Evolutionary conservation across 139 green algal species (phyloP), one percentile per base, ranked within the genome.

Genomic region (Tetradesmus obliquus): DNA sequence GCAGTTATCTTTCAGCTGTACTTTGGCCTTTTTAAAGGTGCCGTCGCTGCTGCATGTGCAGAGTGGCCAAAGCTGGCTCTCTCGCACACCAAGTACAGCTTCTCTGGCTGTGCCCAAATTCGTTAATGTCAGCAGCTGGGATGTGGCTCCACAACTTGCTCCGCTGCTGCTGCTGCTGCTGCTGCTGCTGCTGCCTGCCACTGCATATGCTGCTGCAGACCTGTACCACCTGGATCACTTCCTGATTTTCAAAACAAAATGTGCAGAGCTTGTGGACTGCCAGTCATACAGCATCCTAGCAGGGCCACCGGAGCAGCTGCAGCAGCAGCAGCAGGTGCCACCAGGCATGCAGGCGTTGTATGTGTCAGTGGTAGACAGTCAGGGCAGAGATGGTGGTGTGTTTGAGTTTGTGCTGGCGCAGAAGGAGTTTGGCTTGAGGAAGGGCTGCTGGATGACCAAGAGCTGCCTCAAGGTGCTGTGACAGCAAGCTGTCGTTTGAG

Each of bases 201-300:
- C 12, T 72, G 51, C 19, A 13, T 6, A 45, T 10, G 3, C 13
- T 74, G 55, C 20, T 53, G 55, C 88, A 91, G 95, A 97, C 79
- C 89, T 97, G 9, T 98, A 98, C 84, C 96, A 98, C 82, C 93
- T 96, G 8, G 97, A 98, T 89, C 97, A 98, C 80, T 98, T 98
- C 86, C 84, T 96, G 79, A 89, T 90, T 57, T 93, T 95, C 58
- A 72, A 84, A 10, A 92, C 83, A n/a, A 89, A 69, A 71, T 84
- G 91, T 10, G 90, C 80, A 0, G 84, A 88, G 6, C 88, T 94
- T 7, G 81, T 95, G n/a, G 84, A 93, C 88, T 76, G 82, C 57
- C 55, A 74, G 4, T 83, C 53, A 7, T 88, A 91, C 66, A 62
- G 60, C 13, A 85, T 92, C 66, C 76, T 86, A 8, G 20, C 60